Conservation (phyloP, 2,329 filamentous ascomycete genomes). For the Blumeria hordei region DNA sequence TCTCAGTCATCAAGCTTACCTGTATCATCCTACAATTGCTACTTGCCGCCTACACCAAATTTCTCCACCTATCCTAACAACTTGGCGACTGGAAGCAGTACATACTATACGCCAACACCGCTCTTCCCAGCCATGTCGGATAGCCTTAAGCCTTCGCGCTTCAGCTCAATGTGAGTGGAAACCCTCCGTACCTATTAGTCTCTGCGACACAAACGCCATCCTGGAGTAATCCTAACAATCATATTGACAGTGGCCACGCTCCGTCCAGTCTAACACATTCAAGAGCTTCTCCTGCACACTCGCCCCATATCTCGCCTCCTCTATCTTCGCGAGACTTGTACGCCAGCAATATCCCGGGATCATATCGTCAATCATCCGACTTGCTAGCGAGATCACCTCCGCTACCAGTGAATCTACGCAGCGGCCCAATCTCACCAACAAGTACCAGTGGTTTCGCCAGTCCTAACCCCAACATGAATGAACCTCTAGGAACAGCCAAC, state of each 20-base stretch:
- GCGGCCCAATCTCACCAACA: constrained; percentile 14
- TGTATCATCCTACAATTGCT: constrained; percentile 12
- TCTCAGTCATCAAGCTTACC: constrained; percentile 11
- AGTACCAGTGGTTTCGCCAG: constrained; percentile 14
- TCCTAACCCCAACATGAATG: constrained; percentile 14
- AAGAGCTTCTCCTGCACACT: constrained; percentile 10
- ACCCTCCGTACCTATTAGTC: neutral
- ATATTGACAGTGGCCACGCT: constrained; percentile 10
- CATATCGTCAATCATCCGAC: constrained; percentile 11
- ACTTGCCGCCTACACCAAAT: constrained; percentile 11
- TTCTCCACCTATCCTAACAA: constrained; percentile 13
- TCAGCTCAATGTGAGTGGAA: constrained; percentile 13
- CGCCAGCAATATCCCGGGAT: constrained; percentile 11
- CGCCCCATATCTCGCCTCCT: constrained; percentile 14
- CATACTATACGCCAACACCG: constrained; percentile 12
- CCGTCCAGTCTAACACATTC: constrained; percentile 13
- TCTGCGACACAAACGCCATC: neutral
- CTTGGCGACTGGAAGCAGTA: constrained; percentile 5
- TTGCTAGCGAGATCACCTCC: constrained; percentile 14
- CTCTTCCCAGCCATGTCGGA: constrained; percentile 15
- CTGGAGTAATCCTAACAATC: constrained; percentile 8
- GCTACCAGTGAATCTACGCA: constrained; percentile 7
- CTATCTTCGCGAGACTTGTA: constrained; percentile 14
- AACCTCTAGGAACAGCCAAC: constrained; percentile 6
- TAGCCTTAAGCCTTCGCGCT: constrained; percentile 12